Evolutionary conservation across 805 yeast species (phyloP), one percentile per base, ranked within the genome.

Genomic region (Hanseniaspora guilliermondii): DNA sequence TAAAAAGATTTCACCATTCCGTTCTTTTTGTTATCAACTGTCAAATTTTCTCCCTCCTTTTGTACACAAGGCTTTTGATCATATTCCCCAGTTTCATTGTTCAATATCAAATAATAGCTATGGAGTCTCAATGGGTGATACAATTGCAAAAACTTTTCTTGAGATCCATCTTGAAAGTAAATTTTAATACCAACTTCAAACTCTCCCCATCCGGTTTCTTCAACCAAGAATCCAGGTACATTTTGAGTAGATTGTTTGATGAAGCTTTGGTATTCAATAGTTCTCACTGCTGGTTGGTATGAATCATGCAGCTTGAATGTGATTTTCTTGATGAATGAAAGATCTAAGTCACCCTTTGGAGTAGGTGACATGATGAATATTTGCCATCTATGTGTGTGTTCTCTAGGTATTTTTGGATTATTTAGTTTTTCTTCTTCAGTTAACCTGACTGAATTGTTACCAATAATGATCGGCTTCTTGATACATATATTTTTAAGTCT

Each of bases 141-240:
- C 49, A 93, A 73, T 41, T 82, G 84, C 47, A 93, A 70, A 67
- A 85, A 82, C 71, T 93, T 93, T 64, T 93, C 98, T 60, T 82
- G 83, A 16, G 94, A 83, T 32, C 86, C 95, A n/a, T 82, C 76
- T 38, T 81, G 82, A 67, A 93, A 93, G 66, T 82, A 89, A 17
- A 93, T 78, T 64, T 89, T 86, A 54, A 93, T 82, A 37, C 85
- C 79, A 58, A 93, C 84, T 64, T 93, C 99, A 68, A 93, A 93
- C 67, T 93, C 99, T 60, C 99, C 99, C 99, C 99, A 93, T 0
- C 99, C 99, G 0, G 97, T 86, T 64, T 93, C 99, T 1, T 95
- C 85, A 30, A 93, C 87, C 66, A 88, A 95, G 62, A 84, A 93
- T 0, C 98, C 98, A 1, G 97, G 97, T 32, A 73, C 65, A 4